These are phyloP conservation scores for Alopecurus myosuroides DNA, from an alignment of 176 grass and related monocot species.

Conservation along the genomic window DNA sequence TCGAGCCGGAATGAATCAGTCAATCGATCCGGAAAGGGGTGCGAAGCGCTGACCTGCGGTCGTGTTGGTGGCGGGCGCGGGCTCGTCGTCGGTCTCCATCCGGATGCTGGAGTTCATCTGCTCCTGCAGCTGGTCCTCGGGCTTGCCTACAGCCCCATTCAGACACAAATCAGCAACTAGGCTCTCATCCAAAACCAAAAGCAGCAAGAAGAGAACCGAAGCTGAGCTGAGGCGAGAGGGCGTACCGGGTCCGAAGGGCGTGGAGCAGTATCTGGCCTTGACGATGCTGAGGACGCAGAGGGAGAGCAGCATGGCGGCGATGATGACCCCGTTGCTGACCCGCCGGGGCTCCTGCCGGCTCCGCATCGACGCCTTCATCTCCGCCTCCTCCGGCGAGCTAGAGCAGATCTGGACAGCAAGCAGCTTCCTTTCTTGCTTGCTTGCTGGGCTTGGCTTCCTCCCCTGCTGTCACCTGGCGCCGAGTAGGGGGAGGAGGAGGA, in stretches of 20 bases:
- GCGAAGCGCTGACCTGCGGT: slow-evolving; percentile 14
- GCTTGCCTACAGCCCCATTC: slow-evolving; percentile 14
- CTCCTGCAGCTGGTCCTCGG: slow-evolving; percentile 44
- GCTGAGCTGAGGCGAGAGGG: too few species aligned
- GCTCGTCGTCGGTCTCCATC: slow-evolving; percentile 34
- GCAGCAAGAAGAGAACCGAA: not conserved
- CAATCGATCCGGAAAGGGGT: not conserved
- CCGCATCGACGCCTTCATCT: slow-evolving; percentile 66
- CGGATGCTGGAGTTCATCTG: slow-evolving; percentile 40
- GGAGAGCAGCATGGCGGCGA: slow-evolving; percentile 65
- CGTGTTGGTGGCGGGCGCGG: not conserved
- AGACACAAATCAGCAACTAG: not conserved
- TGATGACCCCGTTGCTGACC: slow-evolving; percentile 59
- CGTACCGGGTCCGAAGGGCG: slow-evolving; percentile 23
- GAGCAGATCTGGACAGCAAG: slow-evolving; percentile 17
- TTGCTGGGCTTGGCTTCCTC: not conserved
- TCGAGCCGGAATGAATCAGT: not conserved
- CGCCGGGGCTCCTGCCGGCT: slow-evolving; percentile 57
- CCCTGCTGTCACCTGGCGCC: not conserved
- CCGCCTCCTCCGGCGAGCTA: not conserved
- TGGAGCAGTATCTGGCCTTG: slow-evolving; percentile 67
- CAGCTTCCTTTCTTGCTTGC: not conserved
- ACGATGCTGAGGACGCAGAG: slow-evolving; percentile 68
- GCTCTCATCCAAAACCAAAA: not conserved
- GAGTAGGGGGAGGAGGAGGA: not conserved